Evolutionary conservation across 371 early-diverging fungal species (phyloP), one percentile per base, ranked within the genome.

Genomic region (Mortierella polycephala): DNA sequence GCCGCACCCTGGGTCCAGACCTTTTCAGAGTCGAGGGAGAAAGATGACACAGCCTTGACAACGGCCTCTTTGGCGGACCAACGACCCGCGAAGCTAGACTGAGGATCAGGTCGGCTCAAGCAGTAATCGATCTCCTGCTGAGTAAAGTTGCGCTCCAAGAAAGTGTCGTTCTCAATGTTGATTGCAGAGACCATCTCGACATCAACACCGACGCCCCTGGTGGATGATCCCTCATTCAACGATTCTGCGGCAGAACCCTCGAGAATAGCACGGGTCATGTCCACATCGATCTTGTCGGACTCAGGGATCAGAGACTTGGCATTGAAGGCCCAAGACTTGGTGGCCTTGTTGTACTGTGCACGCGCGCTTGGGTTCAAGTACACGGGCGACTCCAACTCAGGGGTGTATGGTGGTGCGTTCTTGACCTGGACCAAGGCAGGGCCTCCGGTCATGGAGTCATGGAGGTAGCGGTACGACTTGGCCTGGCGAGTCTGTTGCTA

Each of bases 11-110:
- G 83, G 18, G 89, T 88, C 88, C 91, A 90, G 44, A 96, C 94
- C 62, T 83, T 83, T 51, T 85, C 85, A 20, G 85, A 81, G 0
- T 81, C 83, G 23, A 82, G 69, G 18, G 83, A 69, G 50, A 87
- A 84, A 11, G 93, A 93, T 46, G 92, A 90, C 51, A 98, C 90
- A 6, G 98, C 96, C 90, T 98, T 98, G 82, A 98, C 89, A 14
- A 96, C 96, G 3, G 98, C 95, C 83, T 98, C 98, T 88, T 98
- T 98, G 64, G 98, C 98, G 9, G 96, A 94, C 97, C 98, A 97
- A 21, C 94, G 90, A 52, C 98, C 98, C 41, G 98, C 94, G 79
- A 94, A 96, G 84, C 94, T 94, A 0, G 96, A 86, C 69, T 91
- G 90, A 37, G 95, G 91, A 81, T 92, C 92, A 18, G 96, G 93